These are phyloP conservation scores for Lactarius akahatsu DNA, from an alignment of 768 basidiomycete genomes.

Conservation along the genomic window DNA sequence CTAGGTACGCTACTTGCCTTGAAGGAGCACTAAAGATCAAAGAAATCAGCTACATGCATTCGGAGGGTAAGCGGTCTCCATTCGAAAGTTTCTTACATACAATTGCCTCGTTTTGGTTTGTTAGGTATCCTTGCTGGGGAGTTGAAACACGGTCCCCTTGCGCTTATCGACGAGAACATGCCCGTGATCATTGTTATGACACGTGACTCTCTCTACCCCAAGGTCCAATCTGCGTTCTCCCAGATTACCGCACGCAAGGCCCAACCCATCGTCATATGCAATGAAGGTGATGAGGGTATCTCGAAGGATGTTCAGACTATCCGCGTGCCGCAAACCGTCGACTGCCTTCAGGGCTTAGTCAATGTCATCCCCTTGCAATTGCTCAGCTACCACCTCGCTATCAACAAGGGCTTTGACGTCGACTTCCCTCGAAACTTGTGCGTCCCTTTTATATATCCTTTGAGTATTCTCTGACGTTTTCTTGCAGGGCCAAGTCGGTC, in stretches of 20 bases:
- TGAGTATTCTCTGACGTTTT: constrained; percentile 13
- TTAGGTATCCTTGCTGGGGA: constrained; percentile 94
- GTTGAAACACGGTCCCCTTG: constrained; percentile 97
- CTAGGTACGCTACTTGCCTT: constrained; percentile 89
- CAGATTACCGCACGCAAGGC: constrained; percentile 99
- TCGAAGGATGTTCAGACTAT: constrained; percentile 77
- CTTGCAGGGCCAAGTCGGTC: constrained; percentile 38
- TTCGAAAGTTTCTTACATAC: background rate
- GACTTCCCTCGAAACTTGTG: constrained; percentile 97
- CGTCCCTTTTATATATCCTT: constrained; percentile 35
- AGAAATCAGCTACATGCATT: constrained; percentile 94
- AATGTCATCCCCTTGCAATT: constrained; percentile 97
- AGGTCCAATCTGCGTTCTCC: constrained; percentile 93
- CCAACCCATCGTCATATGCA: constrained; percentile 91
- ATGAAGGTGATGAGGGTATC: constrained; percentile 85
- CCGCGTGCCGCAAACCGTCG: constrained; percentile 91
- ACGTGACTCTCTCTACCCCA: constrained; percentile 95
- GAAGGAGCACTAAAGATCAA: constrained; percentile 99
- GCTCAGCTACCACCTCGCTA: constrained; percentile 93
- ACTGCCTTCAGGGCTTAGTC: constrained; percentile 91
- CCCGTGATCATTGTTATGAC: constrained; percentile 99
- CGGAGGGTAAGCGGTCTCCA: constrained; percentile 50
- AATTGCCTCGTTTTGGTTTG: constrained; percentile 9
- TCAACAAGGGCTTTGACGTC: constrained; percentile 95
- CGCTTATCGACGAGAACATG: constrained; percentile 98